Base-by-base conservation (phyloP, 805 yeast genomes). In the Hanseniaspora jakobsenii region DNA sequence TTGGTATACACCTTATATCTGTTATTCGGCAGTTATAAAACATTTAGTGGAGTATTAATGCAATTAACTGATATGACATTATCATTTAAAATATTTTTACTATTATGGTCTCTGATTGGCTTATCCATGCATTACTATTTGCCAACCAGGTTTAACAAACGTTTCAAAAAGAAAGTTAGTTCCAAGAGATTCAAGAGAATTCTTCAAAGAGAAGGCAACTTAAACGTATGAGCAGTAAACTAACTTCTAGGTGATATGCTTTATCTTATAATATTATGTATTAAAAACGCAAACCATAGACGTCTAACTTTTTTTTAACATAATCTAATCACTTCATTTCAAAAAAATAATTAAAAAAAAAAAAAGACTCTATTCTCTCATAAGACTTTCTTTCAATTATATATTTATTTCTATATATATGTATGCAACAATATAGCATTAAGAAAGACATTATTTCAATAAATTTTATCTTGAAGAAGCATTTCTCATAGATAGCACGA, bases 401-500 rank as follows among this genome's bases (percentile, higher is more conserved):
- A 9, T 10, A 6, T 12, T 39, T 6, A 3, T 32, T 13, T 21
- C 16, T 6, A 6, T 36, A 16, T 24, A 36, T 27, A 36, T 26
- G 18, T 34, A 34, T 42, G 22, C 24, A 23, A 6, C 17, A 10
- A 16, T 22, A 8, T 23, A 14, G 21, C 8, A 13, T 32, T 28
- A 24, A 21, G 32, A 24, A n/a, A n/a, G n/a, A n/a, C n/a, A n/a
- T n/a, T n/a, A n/a, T n/a, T n/a, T n/a, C n/a, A n/a, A n/a, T n/a
- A n/a, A n/a, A n/a, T n/a, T n/a, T n/a, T n/a, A n/a, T 43, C 39
- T 53, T 53, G 37, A 56, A 56, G 69, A 62, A 3, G 84, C 78
- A 53, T 84, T 84, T 54, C 82, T 69, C 72, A 83, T 75, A 0
- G 94, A 85, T 39, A 89, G 65, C 64, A 81, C 87, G 44, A 95